Evolutionary conservation across 768 basidiomycete genomes (phyloP), one percentile per base, ranked within the genome.

Genomic region (Clitopilus passeckerianus): DNA sequence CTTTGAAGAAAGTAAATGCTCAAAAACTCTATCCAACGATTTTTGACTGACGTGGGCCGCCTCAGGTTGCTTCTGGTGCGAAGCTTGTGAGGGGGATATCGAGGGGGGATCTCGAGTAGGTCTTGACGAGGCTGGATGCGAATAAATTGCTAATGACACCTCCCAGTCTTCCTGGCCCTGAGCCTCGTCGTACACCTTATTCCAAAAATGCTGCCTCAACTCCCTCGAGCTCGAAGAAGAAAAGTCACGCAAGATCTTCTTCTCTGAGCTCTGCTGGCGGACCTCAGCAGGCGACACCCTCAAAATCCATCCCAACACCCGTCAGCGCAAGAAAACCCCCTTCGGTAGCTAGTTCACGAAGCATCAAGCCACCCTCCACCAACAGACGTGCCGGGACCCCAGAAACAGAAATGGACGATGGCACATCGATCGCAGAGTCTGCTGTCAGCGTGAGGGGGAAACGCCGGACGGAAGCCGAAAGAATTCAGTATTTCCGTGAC

Each of bases 401-500:
- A 15, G 78, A 78, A 18, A 69, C 69, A n/a, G 77, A 78, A 46
- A 67, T 71, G 9, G 80, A 82, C 60, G 85, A 86, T 61, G 72
- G 70, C 37, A 75, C 73, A 6, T 86, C 85, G 5, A 71, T 85
- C 27, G 78, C 83, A 3, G 86, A 84, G 60, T 86, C 85, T 2
- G 72, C 74, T 5, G 71, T 74, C 59, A 75, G 76, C 59, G 66
- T 67, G 57, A 66, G 68, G 5, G 50, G 34, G 52, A 77, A 81
- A 37, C 82, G 84, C 35, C 83, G 85, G 59, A 82, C 76, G 22
- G 87, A 87, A 71, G 70, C 73, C 7, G 86, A 89, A 63, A 83
- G 89, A 27, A 77, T 83, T 35, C 77, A 84, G 65, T 86, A 85
- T 68, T 84, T 86, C 68, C 79, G 80, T 61, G 83, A 85, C 60